These are phyloP conservation scores for Fusarium ambrosium DNA, from an alignment of 2,329 filamentous ascomycete genomes.

Conservation along the genomic window DNA sequence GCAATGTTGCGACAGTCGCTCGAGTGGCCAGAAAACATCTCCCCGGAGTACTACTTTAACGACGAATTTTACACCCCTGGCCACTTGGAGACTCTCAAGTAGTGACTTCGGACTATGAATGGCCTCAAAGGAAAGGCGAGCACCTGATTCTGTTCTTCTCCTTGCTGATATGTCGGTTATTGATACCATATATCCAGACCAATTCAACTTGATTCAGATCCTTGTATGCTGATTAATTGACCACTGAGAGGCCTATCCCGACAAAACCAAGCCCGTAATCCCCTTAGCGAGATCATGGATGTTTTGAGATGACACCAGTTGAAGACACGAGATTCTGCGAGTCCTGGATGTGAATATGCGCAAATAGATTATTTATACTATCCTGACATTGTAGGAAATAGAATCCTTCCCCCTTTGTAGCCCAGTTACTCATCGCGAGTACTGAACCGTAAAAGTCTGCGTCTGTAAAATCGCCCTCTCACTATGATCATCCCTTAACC, in stretches of 20 bases:
- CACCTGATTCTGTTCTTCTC: neutral
- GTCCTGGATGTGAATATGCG: neutral
- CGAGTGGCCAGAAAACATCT: neutral
- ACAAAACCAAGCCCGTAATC: neutral
- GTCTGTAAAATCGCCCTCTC: constrained; percentile 47
- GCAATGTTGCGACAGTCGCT: neutral
- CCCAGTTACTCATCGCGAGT: constrained; percentile 1
- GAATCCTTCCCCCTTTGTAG: neutral
- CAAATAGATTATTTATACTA: neutral
- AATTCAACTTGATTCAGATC: neutral
- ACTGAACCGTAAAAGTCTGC: constrained; percentile 42
- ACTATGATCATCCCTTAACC: constrained; percentile 38
- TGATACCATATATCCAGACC: neutral
- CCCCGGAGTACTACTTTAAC: neutral
- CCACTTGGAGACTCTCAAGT: neutral
- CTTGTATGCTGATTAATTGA: neutral
- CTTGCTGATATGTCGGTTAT: neutral
- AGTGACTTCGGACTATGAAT: neutral
- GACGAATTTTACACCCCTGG: neutral
- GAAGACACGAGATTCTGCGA: neutral
- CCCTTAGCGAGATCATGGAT: neutral
- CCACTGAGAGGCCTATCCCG: neutral
- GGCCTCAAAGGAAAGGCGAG: neutral
- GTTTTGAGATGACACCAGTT: neutral
- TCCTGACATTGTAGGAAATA: neutral